Conservation (phyloP, 805 yeast species). For the Hanseniaspora meyeri region DNA sequence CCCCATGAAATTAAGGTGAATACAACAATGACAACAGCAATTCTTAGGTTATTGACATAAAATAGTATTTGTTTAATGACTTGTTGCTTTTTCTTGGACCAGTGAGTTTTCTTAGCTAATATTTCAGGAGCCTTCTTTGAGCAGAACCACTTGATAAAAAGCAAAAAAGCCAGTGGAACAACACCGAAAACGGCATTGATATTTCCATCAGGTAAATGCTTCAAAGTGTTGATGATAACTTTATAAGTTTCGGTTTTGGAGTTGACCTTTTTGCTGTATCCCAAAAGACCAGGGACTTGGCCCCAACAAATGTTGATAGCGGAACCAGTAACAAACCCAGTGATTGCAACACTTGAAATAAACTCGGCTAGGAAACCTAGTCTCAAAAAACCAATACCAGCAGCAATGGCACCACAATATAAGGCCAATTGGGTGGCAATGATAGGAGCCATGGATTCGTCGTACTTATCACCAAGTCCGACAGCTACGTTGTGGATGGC, state of each 20-base stretch:
- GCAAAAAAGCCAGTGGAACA: constrained; percentile 58
- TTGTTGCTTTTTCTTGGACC: constrained; percentile 10
- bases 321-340: constrained; percentile 92
- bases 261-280: constrained; percentile 52
- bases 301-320: constrained; percentile 74
- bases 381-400: constrained; percentile 70
- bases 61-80: constrained; percentile 38
- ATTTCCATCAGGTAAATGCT: constrained; percentile 54
- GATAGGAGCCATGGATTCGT: constrained; percentile 40
- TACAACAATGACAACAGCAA: constrained; percentile 68
- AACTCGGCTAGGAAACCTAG: constrained; percentile 80
- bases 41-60: constrained; percentile 63
- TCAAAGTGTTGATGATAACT: constrained; percentile 59
- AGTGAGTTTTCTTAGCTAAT: constrained; percentile 27
- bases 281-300: constrained; percentile 79
- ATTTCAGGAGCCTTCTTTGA: constrained; percentile 42
- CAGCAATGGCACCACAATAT: constrained; percentile 73
- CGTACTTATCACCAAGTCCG: constrained; percentile 32
- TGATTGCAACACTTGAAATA: constrained; percentile 80
- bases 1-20: constrained; percentile 78
- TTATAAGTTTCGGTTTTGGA: constrained; percentile 59
- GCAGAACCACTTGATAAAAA: constrained; percentile 55
- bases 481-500: constrained; percentile 54
- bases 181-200: constrained; percentile 86
- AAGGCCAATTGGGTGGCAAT: constrained; percentile 73